phyloP scores from a whole-genome alignment of 2,329 filamentous ascomycete species.

The Nigrospora osmanthi region DNA sequence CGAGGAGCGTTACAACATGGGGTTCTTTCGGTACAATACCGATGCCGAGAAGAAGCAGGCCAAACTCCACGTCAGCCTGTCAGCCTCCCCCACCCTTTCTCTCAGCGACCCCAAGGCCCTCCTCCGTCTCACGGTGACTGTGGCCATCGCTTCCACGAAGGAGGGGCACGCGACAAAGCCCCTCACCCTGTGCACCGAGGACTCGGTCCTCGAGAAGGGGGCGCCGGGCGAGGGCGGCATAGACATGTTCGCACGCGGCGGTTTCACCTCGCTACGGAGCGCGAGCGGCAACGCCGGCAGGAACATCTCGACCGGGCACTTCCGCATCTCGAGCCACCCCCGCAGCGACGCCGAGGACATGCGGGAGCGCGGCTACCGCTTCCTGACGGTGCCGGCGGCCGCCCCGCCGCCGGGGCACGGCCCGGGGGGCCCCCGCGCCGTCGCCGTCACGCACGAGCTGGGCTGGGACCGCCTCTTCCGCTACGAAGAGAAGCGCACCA shows the following conservation, averaged over 20 bases:
- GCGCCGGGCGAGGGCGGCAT: constrained; percentile 4
- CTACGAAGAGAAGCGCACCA: constrained; percentile 4
- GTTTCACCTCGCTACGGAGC: constrained; percentile 3
- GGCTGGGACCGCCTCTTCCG: constrained; percentile 8
- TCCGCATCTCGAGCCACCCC: neutral
- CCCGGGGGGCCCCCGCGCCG: neutral
- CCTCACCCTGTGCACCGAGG: constrained; percentile 4
- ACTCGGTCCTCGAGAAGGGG: constrained; percentile 1
- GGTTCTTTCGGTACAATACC: neutral
- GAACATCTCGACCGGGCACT: constrained; percentile 3
- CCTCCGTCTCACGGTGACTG: constrained; percentile 2
- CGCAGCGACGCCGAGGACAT: constrained; percentile 4
- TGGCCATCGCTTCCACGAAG: neutral
- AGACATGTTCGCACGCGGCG: constrained; percentile 3
- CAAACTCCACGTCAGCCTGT: neutral
- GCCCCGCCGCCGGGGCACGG: neutral
- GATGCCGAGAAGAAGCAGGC: neutral
- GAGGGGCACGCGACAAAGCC: neutral
- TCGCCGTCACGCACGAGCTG: constrained; percentile 1
- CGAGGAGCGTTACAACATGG: neutral
- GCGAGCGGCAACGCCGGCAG: neutral
- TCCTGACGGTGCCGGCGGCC: constrained; percentile 7
- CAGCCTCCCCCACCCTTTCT: constrained; percentile 1
- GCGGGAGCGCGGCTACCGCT: constrained; percentile 4
- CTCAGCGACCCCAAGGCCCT: constrained; percentile 4